Conservation (phyloP, 1,284 basidiomycete genomes). For the Pyrrhoderma lamaoense region DNA sequence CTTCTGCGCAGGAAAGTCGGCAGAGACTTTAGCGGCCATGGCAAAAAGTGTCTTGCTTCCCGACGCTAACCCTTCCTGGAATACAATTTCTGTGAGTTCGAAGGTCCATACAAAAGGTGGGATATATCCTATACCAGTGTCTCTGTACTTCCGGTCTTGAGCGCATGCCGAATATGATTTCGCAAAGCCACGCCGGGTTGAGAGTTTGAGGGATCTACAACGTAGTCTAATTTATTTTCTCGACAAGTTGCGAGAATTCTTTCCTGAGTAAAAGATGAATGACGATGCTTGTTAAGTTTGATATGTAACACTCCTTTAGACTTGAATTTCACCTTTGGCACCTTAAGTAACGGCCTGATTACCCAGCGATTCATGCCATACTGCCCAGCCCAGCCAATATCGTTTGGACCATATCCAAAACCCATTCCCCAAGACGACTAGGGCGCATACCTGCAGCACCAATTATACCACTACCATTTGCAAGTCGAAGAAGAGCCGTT, state of each 20-base stretch:
- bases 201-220: conserved; percentile 62
- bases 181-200: conserved; percentile 62
- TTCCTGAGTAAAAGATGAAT: conserved; percentile 38
- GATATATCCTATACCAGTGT: neutral
- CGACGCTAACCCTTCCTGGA: neutral
- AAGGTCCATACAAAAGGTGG: neutral
- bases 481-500: conserved; percentile 62
- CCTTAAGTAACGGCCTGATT: conserved; percentile 55
- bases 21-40: conserved; percentile 4
- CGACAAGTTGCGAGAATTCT: conserved; percentile 70
- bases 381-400: conserved; percentile 38
- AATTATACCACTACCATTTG: conserved; percentile 42
- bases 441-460: conserved; percentile 61
- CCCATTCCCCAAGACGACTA: conserved; percentile 74
- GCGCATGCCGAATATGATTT: conserved; percentile 55
- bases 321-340: conserved; percentile 50
- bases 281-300: conserved; percentile 2
- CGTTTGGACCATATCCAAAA: conserved; percentile 24
- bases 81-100: neutral
- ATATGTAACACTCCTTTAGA: neutral
- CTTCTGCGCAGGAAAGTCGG: neutral
- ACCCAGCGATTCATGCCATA: conserved; percentile 61
- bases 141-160: conserved; percentile 18
- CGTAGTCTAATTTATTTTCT: conserved; percentile 48
- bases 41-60: conserved; percentile 6